A percentile compares a stretch with the other conserved stretches of the same genome.
These are phyloP conservation scores for Lobosporangium transversale DNA, from an alignment of 192 early-diverging fungal species.

Conservation along the genomic window DNA sequence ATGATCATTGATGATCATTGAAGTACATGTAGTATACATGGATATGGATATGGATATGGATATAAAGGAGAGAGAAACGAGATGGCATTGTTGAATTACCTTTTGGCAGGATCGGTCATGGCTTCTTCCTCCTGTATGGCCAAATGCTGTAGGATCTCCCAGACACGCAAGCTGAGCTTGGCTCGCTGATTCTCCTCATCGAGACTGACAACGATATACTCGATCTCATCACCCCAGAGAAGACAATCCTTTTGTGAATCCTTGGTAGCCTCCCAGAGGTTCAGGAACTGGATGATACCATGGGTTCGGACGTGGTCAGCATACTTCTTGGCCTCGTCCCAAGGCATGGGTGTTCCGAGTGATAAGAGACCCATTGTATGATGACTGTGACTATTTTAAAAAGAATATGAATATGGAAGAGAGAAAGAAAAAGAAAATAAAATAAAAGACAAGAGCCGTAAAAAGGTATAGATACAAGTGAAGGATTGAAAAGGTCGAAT, in stretches of 20 bases:
- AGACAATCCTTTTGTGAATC: conserved; percentile 80
- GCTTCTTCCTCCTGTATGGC: conserved; percentile 77
- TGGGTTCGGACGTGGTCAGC: conserved; percentile 87
- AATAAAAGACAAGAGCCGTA: neutral
- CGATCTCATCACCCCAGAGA: conserved; percentile 98
- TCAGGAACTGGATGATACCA: conserved; percentile 94
- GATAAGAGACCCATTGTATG: conserved; percentile 89
- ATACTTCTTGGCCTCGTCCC: conserved; percentile 88
- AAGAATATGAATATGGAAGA: neutral
- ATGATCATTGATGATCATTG: neutral
- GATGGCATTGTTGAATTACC: too few relatives aligned
- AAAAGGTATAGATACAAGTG: too few relatives aligned
- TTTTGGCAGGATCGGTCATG: conserved; percentile 55
- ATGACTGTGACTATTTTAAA: neutral
- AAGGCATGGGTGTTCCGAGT: conserved; percentile 96
- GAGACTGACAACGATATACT: conserved; percentile 90
- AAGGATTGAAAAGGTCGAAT: too few relatives aligned
- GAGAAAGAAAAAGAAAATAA: neutral
- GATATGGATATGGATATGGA: neutral
- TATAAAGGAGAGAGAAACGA: too few relatives aligned
- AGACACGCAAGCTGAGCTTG: conserved; percentile 80
- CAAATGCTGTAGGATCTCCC: conserved; percentile 79
- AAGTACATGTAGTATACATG: neutral
- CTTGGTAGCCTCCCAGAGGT: conserved; percentile 88
- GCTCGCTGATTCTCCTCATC: conserved; percentile 78